These are phyloP conservation scores for Clavispora asparagi DNA, from an alignment of 805 yeast species.

Conservation along the genomic window DNA sequence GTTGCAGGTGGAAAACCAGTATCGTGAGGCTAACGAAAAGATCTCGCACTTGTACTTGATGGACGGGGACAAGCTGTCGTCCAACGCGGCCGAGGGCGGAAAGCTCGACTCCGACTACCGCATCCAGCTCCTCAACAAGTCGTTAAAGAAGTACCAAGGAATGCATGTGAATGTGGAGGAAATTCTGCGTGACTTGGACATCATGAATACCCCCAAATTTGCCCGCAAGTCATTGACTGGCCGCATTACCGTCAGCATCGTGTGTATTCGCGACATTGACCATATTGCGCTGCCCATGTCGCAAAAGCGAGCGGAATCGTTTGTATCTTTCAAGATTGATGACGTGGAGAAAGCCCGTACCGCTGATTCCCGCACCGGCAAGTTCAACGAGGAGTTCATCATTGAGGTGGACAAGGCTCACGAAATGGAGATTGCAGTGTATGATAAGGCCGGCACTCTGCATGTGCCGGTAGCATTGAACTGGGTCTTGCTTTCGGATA, in stretches of 20 bases:
- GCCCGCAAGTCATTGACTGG: slow-evolving; percentile 86
- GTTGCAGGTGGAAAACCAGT: slow-evolving; percentile 89
- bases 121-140: slow-evolving; percentile 74
- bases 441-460: slow-evolving; percentile 66
- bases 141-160: slow-evolving; percentile 83
- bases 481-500: slow-evolving; percentile 87
- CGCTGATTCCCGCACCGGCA: slow-evolving; percentile 66
- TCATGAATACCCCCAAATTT: slow-evolving; percentile 63
- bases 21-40: slow-evolving; percentile 88
- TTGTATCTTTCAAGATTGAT: slow-evolving; percentile 76
- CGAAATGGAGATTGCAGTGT: slow-evolving; percentile 84
- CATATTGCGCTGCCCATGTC: slow-evolving; percentile 84
- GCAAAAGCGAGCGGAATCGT: slow-evolving; percentile 73
- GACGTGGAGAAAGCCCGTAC: slow-evolving; percentile 81
- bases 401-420: slow-evolving; percentile 85
- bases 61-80: slow-evolving; percentile 85
- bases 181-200: slow-evolving; percentile 58
- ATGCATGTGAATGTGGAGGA: slow-evolving; percentile 74
- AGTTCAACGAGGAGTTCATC: slow-evolving; percentile 78
- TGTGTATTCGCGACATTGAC: slow-evolving; percentile 82
- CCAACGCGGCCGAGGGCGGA: slow-evolving; percentile 87
- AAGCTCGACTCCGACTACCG: slow-evolving; percentile 78
- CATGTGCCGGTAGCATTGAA: slow-evolving; percentile 84
- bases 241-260: slow-evolving; percentile 62
- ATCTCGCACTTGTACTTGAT: slow-evolving; percentile 77